Evolutionary conservation across 495 filamentous ascomycete genomes (phyloP).

Genomic region (Neurospora sp.): DNA sequence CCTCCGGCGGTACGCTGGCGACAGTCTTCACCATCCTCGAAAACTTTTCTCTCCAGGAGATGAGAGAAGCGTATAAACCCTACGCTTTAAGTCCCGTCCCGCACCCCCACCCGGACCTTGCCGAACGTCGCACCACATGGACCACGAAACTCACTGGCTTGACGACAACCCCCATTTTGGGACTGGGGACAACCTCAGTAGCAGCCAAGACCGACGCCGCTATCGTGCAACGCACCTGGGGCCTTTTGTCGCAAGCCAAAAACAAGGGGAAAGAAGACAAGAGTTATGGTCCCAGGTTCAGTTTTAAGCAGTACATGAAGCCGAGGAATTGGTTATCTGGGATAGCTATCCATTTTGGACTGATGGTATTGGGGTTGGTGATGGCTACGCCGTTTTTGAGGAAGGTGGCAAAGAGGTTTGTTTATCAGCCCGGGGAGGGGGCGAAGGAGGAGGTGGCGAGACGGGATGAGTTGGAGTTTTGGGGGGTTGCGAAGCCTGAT

Average conservation of each 20-base stretch:
- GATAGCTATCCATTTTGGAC: constrained; percentile 43
- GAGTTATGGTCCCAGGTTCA: constrained; percentile 65
- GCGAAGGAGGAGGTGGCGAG: constrained; percentile 45
- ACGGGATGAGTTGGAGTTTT: constrained; percentile 53
- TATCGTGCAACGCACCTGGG: constrained; percentile 69
- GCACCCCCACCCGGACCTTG: constrained; percentile 35
- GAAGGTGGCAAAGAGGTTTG: constrained; percentile 22
- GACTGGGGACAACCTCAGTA: constrained; percentile 54
- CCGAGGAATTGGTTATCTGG: constrained; percentile 51
- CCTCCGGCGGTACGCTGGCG: constrained; percentile 66
- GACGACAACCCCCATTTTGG: constrained; percentile 52
- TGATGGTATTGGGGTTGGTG: constrained; percentile 41
- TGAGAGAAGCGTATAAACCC: constrained; percentile 46
- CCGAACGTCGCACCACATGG: constrained; percentile 23
- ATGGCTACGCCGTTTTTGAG: constrained; percentile 37
- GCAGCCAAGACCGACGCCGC: constrained; percentile 50
- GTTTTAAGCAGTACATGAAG: constrained; percentile 57
- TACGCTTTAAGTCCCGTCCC: constrained; percentile 58
- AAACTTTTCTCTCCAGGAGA: constrained; percentile 45
- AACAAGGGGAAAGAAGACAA: constrained; percentile 12
- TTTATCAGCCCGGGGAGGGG: constrained; percentile 60
- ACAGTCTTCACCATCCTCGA: constrained; percentile 58
- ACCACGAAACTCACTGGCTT: constrained; percentile 50
- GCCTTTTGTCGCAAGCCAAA: constrained; percentile 47
- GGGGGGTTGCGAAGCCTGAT: constrained; percentile 57